Evolutionary conservation across 2,329 filamentous ascomycete genomes (phyloP).

Genomic region (Aphanocladium album): DNA sequence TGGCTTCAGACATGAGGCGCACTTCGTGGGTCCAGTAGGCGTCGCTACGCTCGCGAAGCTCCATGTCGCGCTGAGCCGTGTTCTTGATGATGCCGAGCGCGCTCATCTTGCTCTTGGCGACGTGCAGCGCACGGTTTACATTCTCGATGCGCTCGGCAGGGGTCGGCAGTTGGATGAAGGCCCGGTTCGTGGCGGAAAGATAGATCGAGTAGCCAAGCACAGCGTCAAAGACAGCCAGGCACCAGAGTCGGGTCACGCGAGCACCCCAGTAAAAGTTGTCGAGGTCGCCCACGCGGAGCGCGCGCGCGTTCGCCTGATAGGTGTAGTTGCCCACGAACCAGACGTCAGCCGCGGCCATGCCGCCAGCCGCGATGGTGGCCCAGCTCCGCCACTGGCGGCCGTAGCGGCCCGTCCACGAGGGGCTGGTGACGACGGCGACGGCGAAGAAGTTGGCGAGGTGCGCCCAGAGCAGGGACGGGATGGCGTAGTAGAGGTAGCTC

Average conservation of each 20-base stretch:
- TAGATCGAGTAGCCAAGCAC: slow-evolving; percentile 63
- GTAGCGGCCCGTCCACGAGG: slow-evolving; percentile 56
- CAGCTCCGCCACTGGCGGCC: slow-evolving; percentile 64
- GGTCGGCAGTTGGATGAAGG: slow-evolving; percentile 59
- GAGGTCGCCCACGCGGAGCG: slow-evolving; percentile 57
- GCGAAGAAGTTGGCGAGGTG: slow-evolving; percentile 73
- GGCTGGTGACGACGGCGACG: slow-evolving; percentile 69
- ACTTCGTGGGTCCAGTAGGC: slow-evolving; percentile 81
- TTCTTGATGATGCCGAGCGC: slow-evolving; percentile 75
- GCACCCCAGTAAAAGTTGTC: slow-evolving; percentile 69
- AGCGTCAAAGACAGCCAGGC: slow-evolving; percentile 60
- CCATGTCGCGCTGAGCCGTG: slow-evolving; percentile 68
- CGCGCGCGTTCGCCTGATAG: slow-evolving; percentile 57
- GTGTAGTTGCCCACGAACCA: slow-evolving; percentile 63
- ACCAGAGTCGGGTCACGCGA: slow-evolving; percentile 56
- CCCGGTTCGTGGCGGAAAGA: slow-evolving; percentile 73
- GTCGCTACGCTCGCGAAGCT: slow-evolving; percentile 59
- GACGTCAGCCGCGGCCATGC: slow-evolving; percentile 58
- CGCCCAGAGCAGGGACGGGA: slow-evolving; percentile 67
- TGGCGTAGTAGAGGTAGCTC: slow-evolving; percentile 74
- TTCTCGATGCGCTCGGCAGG: slow-evolving; percentile 62
- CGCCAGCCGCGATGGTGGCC: slow-evolving; percentile 59
- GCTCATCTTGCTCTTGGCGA: slow-evolving; percentile 60
- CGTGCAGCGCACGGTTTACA: slow-evolving; percentile 51
- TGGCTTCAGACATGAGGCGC: slow-evolving; percentile 63